Evolutionary conservation across 495 filamentous ascomycete species (phyloP), one percentile per base, ranked within the genome.

Genomic region (Daldinia loculata): DNA sequence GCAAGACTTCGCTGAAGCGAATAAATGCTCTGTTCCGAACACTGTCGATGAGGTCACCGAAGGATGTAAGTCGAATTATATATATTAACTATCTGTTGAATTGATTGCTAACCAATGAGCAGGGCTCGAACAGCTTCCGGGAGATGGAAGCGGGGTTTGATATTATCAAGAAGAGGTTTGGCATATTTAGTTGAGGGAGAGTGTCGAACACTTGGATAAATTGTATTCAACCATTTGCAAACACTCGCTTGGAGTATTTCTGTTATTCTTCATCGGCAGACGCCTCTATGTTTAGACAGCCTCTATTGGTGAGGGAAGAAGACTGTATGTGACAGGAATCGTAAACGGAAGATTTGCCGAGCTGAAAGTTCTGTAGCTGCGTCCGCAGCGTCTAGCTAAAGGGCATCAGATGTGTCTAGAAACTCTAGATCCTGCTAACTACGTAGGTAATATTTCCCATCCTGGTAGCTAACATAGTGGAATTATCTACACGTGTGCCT

Each of bases 1-100:
- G 6, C 82, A 84, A 67, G 63, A 67, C 6, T 74, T 77, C 48
- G 60, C 62, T 8, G 29, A 61, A n/a, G 81, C 81, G 24, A 80
- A 80, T 52, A 77, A 76, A 56, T 84, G 81, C 71, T 73, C 62
- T 15, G 79, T 81, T 30, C 59, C 69, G 11, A 78, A 77, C 71
- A 77, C 75, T 17, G 80, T 81, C 4, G 63, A 69, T 22, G 82
- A 84, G 74, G 63, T 70, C 17, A 75, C 77, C n/a, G 79, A 82
- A 66, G 79, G 80, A 45, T 84, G 82, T 82, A 69, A 71, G 76
- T 72, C 15, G 12, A 22, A 14, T 32, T 1, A 8, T 6, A 11
- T 34, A 36, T 27, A 9, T 41, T 29, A 34, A 0, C n/a, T 52
- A 15, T 9, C 19, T 14, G 2, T 30, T 17, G 2, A 38, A 24